Conservation (phyloP, 148 eudicot genomes). For the Heliamphora exappendiculata region DNA sequence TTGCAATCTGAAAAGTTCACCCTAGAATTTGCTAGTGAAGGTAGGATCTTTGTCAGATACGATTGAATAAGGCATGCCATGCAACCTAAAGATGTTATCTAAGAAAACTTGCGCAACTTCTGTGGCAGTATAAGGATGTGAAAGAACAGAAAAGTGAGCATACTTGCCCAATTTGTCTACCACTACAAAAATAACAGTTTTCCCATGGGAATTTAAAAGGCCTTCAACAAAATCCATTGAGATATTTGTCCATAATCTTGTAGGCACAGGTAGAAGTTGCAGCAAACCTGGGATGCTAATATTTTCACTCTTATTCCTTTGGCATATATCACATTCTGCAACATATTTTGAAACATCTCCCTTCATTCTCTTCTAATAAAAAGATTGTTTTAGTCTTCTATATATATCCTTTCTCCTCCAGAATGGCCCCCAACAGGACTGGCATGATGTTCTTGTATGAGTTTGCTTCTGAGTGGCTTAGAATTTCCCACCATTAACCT, state of each 20-base stretch:
- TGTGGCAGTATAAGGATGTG: background rate
- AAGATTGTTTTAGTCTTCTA: background rate
- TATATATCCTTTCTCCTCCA: background rate
- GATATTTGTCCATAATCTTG: background rate
- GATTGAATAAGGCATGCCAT: background rate
- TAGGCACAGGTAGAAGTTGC: background rate
- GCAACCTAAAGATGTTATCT: background rate
- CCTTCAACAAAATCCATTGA: background rate
- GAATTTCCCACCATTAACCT: background rate
- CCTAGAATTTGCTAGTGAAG: background rate
- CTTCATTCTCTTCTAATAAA: background rate
- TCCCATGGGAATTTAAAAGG: background rate
- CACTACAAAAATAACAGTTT: background rate
- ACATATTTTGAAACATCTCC: background rate
- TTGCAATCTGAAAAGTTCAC: background rate
- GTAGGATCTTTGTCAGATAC: background rate
- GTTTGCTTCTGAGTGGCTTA: background rate
- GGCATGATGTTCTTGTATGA: background rate
- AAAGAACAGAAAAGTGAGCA: background rate
- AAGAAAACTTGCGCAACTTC: background rate
- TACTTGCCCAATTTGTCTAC: background rate
- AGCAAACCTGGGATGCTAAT: background rate
- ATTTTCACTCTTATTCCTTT: background rate
- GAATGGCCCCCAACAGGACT: background rate
- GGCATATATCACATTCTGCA: background rate